Evolutionary conservation across 306 rosid genomes (phyloP), one percentile per base, ranked within the genome.

Genomic region (Cucurbita moschata): DNA sequence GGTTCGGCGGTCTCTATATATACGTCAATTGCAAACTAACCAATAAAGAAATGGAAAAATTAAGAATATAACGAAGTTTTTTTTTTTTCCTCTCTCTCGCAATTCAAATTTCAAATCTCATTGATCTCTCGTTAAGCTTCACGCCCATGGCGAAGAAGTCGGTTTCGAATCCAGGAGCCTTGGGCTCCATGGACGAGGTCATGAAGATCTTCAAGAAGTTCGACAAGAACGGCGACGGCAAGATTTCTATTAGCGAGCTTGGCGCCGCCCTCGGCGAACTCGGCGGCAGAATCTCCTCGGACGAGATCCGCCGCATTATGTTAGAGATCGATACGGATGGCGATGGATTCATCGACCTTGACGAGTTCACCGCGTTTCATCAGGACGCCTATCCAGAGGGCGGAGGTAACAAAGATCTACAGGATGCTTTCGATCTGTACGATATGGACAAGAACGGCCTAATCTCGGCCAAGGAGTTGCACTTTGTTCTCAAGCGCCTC

Each of bases 201-300:
- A 79, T 78, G 54, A 65, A 57, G 70, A 82, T 94, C 59, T 94
- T 94, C 95, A 74, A 73, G 83, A 91, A 94, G 84, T 91, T 94
- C 81, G 99, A 94, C 78, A 91, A 81, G 72, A 91, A 94, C 78
- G 92, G 97, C 49, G 99, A 94, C 71, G 99, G 97, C 0, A 91
- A 79, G 71, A 94, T 94, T 83, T 94, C 92, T 8, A 23, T 76
- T 56, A 39, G 56, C 5, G 99, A 94, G 84, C 87, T 94, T 10
- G 84, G 76, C 73, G 87, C 83, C 42, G 81, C 88, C 65, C 86
- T 94, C 26, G 7, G 43, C 1, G 73, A 87, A 16, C 88, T 94
- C 1, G 97, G 96, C 6, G 80, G 95, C 37, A 78, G 73, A 4
- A 79, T 92, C 10, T 70, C 87, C 7, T 47, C 86, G 3, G 92